Conservation (phyloP, 257 asterid genomes). For the Euphrasia confusa region DNA sequence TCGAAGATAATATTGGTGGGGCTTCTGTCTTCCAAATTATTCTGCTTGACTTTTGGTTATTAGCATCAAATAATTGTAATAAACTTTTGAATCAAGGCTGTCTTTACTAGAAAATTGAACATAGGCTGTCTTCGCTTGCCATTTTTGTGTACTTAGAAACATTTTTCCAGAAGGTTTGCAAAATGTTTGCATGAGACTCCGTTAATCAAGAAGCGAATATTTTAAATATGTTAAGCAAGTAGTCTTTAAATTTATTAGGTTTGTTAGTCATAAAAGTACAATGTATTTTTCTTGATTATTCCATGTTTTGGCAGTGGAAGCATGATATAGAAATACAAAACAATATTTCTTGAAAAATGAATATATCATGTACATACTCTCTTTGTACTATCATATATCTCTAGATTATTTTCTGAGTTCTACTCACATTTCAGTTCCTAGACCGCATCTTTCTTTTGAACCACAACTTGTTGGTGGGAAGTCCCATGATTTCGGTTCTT, state of each 20-base stretch:
- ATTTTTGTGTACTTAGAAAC: not conserved
- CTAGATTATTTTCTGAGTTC: conserved; percentile 18
- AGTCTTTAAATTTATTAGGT: conserved; percentile 5
- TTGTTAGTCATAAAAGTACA: not conserved
- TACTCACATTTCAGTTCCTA: conserved; percentile 63
- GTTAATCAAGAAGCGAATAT: conserved; percentile 7
- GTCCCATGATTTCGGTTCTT: conserved; percentile 83
- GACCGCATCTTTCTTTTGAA: conserved; percentile 92
- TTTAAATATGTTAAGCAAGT: conserved; percentile 11
- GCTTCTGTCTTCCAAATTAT: not conserved
- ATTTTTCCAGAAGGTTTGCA: conserved; percentile 1
- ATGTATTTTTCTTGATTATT: conserved; percentile 13
- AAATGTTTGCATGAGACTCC: conserved; percentile 14
- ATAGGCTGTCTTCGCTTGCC: not conserved
- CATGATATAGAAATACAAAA: conserved; percentile 6
- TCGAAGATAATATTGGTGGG: conserved; percentile 3
- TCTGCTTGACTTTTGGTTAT: not conserved
- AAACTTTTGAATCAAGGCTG: not conserved
- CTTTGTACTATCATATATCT: not conserved
- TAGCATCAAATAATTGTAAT: not conserved
- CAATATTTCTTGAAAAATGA: conserved; percentile 14
- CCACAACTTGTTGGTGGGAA: conserved; percentile 92
- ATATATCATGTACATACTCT: not conserved
- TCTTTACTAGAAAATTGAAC: conserved; percentile 1
- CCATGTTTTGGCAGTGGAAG: conserved; percentile 13